These are phyloP conservation scores for Hypoxylon sp. DNA, from an alignment of 2,329 filamentous ascomycete genomes.

Conservation along the genomic window DNA sequence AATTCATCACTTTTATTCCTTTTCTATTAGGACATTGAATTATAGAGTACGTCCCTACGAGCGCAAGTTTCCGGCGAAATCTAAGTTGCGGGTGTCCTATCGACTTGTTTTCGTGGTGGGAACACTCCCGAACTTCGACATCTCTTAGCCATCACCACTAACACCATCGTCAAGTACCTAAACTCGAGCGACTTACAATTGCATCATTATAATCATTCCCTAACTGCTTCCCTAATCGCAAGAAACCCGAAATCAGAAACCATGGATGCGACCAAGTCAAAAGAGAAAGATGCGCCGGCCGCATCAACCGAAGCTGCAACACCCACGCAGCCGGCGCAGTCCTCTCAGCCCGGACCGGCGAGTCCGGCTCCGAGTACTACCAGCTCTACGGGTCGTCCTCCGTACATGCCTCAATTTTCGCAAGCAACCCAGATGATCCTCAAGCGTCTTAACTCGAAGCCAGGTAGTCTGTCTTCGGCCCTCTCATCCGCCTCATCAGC, in stretches of 20 bases:
- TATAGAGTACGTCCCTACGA: constrained; percentile 6
- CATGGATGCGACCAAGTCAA: constrained; percentile 17
- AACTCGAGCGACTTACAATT: too few species aligned
- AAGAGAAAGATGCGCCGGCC: constrained; percentile 2
- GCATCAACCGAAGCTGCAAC: constrained; percentile 4
- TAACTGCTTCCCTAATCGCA: background rate
- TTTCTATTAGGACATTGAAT: constrained; percentile 1
- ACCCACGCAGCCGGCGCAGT: constrained; percentile 9
- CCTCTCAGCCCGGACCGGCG: constrained; percentile 21
- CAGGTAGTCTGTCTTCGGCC: constrained; percentile 47
- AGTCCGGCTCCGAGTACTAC: constrained; percentile 39
- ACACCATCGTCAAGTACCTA: constrained; percentile 1
- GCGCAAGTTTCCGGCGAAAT: background rate
- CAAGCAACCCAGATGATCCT: constrained; percentile 53
- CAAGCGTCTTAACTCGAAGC: constrained; percentile 49
- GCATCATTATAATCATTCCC: too few species aligned
- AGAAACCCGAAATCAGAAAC: background rate
- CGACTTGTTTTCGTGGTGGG: constrained; percentile 2
- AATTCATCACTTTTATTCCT: constrained; percentile 21
- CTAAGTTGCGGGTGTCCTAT: too few species aligned
- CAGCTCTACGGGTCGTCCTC: constrained; percentile 42
- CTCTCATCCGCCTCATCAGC: constrained; percentile 48
- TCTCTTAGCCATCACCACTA: constrained; percentile 1
- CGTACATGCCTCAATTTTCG: constrained; percentile 48
- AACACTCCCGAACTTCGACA: background rate